Evolutionary conservation across 2,329 filamentous ascomycete genomes (phyloP).

Genomic region (Cercospora janseana): DNA sequence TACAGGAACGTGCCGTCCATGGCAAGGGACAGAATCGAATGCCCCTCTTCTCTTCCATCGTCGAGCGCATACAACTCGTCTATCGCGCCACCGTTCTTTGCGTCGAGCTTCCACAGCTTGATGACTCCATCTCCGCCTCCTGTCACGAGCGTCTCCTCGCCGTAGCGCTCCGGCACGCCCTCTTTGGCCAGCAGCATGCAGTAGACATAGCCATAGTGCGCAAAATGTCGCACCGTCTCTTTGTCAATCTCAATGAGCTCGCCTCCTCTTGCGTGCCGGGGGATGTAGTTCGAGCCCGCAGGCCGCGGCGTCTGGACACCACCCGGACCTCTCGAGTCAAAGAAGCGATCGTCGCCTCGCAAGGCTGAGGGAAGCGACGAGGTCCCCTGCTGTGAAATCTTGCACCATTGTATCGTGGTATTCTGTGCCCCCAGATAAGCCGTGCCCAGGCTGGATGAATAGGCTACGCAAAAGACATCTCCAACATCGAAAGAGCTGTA

Average conservation of each 20-base stretch:
- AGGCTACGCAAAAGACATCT: slow-evolving; percentile 92
- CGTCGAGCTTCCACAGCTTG: slow-evolving; percentile 82
- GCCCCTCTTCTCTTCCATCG: slow-evolving; percentile 57
- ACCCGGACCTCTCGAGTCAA: slow-evolving; percentile 83
- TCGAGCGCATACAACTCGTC: slow-evolving; percentile 66
- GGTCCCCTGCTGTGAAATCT: slow-evolving; percentile 36
- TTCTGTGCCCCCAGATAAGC: slow-evolving; percentile 93
- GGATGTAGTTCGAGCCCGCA: slow-evolving; percentile 53
- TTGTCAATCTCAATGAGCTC: slow-evolving; percentile 76
- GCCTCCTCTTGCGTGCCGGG: slow-evolving; percentile 55
- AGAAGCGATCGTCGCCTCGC: slow-evolving; percentile 77
- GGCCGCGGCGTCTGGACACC: slow-evolving; percentile 75
- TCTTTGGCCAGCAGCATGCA: slow-evolving; percentile 87
- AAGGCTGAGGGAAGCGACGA: slow-evolving; percentile 51
- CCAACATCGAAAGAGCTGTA: slow-evolving; percentile 93
- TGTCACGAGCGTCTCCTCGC: slow-evolving; percentile 78
- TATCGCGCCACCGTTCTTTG: slow-evolving; percentile 60
- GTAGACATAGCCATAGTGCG: slow-evolving; percentile 93
- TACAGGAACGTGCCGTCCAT: slow-evolving; percentile 92
- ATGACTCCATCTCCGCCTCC: slow-evolving; percentile 92
- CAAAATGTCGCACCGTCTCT: slow-evolving; percentile 79
- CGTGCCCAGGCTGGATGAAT: slow-evolving; percentile 74
- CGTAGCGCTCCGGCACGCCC: slow-evolving; percentile 65
- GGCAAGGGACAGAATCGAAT: slow-evolving; percentile 71
- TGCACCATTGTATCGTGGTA: slow-evolving; percentile 90